Evolutionary conservation across 2,329 filamentous ascomycete genomes (phyloP).

Genomic region (Hypocrella siamensis): DNA sequence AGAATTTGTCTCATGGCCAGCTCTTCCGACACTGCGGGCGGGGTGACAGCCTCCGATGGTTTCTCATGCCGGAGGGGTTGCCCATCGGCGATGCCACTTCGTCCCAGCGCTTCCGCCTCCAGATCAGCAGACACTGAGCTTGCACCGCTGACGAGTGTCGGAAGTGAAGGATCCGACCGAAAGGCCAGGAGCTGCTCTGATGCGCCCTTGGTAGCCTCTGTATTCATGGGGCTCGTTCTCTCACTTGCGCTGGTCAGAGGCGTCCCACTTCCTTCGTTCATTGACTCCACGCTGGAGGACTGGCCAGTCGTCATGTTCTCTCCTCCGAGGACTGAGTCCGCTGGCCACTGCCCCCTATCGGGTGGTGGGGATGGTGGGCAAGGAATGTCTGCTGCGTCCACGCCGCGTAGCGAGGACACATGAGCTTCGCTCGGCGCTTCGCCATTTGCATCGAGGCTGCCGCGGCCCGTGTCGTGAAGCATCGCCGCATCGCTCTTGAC

Average conservation of each 20-base stretch:
- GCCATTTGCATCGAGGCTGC: background rate
- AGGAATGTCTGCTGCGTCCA: constrained; percentile 15
- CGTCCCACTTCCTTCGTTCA: constrained; percentile 29
- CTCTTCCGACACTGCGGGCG: constrained; percentile 34
- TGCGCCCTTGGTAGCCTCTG: constrained; percentile 22
- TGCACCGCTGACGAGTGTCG: constrained; percentile 45
- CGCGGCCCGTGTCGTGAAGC: background rate
- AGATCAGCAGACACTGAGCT: constrained; percentile 48
- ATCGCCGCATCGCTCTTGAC: background rate
- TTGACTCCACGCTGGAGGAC: constrained; percentile 37
- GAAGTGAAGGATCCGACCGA: constrained; percentile 48
- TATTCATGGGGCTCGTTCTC: constrained; percentile 30
- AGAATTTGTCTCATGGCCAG: constrained; percentile 25
- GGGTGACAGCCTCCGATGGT: constrained; percentile 37
- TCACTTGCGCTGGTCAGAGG: constrained; percentile 41
- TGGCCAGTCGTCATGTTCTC: constrained; percentile 27
- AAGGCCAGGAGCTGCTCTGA: constrained; percentile 35
- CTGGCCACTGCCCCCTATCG: constrained; percentile 13
- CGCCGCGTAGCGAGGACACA: background rate
- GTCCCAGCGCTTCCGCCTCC: constrained; percentile 35
- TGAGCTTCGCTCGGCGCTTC: background rate
- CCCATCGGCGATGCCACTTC: constrained; percentile 15
- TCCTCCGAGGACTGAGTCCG: constrained; percentile 5
- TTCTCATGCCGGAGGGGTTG: constrained; percentile 28
- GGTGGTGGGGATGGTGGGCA: constrained; percentile 29